Percentiles rank a stretch among this genome's conserved stretches.
These are phyloP conservation scores for Gastrolobium bilobum DNA, from an alignment of 306 rosid genomes.

Conservation along the genomic window DNA sequence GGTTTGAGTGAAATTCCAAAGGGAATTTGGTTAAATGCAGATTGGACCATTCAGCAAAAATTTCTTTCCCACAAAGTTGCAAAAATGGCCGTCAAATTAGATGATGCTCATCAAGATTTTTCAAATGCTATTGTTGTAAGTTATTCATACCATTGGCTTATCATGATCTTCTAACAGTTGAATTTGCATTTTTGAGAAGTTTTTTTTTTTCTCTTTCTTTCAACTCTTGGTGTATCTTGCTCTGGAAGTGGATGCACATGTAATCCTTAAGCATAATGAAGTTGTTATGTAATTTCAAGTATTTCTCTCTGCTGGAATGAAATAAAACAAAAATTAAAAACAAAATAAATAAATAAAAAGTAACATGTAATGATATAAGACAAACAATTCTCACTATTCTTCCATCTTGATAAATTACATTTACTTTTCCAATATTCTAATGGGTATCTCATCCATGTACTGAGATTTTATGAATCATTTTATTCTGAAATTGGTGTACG, in stretches of 20 bases:
- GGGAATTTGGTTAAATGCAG: slow-evolving; percentile 83
- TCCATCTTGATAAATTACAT: background rate
- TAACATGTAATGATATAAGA: background rate
- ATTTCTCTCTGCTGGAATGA: background rate
- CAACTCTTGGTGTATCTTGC: background rate
- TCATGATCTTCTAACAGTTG: background rate
- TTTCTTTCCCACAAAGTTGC: slow-evolving; percentile 91
- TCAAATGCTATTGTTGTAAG: slow-evolving; percentile 94
- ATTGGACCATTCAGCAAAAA: slow-evolving; percentile 83
- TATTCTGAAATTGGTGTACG: slow-evolving; percentile 36
- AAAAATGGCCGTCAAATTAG: slow-evolving; percentile 94
- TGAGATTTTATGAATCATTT: slow-evolving; percentile 26
- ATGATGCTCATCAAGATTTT: slow-evolving; percentile 91
- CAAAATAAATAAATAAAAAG: background rate
- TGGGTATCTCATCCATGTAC: background rate
- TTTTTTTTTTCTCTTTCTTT: background rate
- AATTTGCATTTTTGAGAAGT: slow-evolving; percentile 14
- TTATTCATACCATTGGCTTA: slow-evolving; percentile 17
- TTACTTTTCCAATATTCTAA: background rate
- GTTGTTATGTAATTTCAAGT: background rate
- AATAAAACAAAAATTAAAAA: background rate
- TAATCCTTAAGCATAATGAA: background rate
- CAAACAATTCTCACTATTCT: background rate
- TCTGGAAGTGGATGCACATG: background rate
- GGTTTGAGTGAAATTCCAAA: slow-evolving; percentile 97